Conservation (phyloP, 306 rosid genomes). For the Psophocarpus tetragonolobus region DNA sequence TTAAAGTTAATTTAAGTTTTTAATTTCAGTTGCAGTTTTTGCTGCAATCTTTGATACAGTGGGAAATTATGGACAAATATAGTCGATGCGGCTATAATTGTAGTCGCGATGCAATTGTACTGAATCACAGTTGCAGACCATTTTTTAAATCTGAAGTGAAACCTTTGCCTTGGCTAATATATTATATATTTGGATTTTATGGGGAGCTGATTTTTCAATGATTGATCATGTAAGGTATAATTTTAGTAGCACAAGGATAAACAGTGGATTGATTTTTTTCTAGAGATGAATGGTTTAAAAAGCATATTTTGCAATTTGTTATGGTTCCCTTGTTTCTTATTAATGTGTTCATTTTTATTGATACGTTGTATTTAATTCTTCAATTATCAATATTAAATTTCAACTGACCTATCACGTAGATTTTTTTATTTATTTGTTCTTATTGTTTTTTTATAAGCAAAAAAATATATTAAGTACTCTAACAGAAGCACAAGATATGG, state of each 20-base stretch:
- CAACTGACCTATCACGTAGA: background rate
- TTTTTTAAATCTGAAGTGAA: background rate
- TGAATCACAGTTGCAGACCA: background rate
- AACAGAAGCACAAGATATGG: too few species aligned
- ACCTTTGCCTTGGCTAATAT: background rate
- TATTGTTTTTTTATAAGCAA: too few species aligned
- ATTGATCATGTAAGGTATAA: background rate
- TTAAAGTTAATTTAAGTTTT: background rate
- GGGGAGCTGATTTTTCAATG: background rate
- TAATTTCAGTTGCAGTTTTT: background rate
- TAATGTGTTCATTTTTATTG: background rate
- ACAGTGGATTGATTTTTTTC: background rate
- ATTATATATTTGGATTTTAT: background rate
- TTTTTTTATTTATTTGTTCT: background rate
- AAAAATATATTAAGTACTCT: too few species aligned
- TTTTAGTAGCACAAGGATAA: background rate
- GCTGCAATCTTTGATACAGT: background rate
- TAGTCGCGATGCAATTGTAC: background rate
- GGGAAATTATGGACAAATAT: background rate
- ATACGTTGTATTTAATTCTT: background rate
- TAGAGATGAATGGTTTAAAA: background rate
- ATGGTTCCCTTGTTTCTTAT: background rate
- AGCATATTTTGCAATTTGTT: background rate
- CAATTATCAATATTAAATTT: background rate
- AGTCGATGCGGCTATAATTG: too few species aligned